phyloP scores from a whole-genome alignment of 345 rosid species.

The Rhodamnia rubescens region DNA sequence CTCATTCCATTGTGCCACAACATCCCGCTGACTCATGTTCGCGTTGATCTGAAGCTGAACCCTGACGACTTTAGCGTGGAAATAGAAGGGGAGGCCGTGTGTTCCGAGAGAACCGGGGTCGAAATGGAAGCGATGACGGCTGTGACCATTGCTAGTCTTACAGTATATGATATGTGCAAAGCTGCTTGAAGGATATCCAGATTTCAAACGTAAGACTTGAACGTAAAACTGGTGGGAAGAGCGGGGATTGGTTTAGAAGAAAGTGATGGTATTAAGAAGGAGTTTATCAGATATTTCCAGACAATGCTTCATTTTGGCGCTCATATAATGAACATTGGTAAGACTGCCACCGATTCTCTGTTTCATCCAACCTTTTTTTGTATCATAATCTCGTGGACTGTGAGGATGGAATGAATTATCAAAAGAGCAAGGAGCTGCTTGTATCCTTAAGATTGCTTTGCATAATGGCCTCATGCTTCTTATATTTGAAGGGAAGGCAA shows the following conservation, averaged over 20 bases:
- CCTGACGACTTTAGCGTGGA: conserved; percentile 53
- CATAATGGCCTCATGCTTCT: neutral
- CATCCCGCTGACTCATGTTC: conserved; percentile 53
- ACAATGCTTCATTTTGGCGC: neutral
- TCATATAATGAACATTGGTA: neutral
- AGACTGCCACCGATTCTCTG: neutral
- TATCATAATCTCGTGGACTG: neutral
- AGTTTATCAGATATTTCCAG: neutral
- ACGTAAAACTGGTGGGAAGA: conserved; percentile 74
- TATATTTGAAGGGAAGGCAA: neutral
- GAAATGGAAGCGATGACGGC: conserved; percentile 96
- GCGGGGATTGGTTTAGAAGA: conserved; percentile 60
- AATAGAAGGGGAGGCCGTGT: conserved; percentile 74
- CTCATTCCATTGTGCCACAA: conserved; percentile 89
- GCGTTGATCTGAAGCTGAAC: conserved; percentile 53
- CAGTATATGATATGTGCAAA: conserved; percentile 98
- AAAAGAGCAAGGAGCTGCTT: neutral
- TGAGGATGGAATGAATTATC: neutral
- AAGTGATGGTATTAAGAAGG: conserved; percentile 15
- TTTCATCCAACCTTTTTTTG: neutral
- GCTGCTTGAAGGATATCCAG: conserved; percentile 76
- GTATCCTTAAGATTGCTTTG: neutral
- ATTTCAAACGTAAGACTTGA: conserved; percentile 56
- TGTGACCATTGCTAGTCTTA: conserved; percentile 65
- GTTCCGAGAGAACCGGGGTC: conserved; percentile 80